phyloP scores from a whole-genome alignment of 768 basidiomycete genomes.

The Galerina sulciceps region DNA sequence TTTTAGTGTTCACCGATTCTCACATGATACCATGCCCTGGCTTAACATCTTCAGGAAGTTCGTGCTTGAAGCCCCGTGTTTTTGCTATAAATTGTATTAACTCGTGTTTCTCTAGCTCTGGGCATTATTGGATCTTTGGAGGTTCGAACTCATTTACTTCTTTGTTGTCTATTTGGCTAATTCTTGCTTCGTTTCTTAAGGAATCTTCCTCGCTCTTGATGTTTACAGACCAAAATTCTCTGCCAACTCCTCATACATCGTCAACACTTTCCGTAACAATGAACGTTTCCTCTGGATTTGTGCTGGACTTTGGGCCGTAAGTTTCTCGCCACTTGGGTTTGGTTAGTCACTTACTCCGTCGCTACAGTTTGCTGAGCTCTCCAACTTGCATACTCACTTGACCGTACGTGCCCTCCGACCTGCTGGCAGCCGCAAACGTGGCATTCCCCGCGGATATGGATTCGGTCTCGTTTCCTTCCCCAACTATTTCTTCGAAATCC shows the following conservation, averaged over 20 bases:
- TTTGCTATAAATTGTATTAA: background rate
- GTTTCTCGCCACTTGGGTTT: constrained; percentile 31
- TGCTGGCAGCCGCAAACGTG: constrained; percentile 73
- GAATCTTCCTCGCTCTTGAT: constrained; percentile 77
- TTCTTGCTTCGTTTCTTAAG: constrained; percentile 32
- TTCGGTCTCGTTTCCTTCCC: constrained; percentile 88
- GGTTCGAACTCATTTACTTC: constrained; percentile 35
- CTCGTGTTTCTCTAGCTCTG: constrained; percentile 56
- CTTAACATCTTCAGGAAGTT: constrained; percentile 90
- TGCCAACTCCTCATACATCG: constrained; percentile 62
- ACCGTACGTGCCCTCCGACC: constrained; percentile 86
- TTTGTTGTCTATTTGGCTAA: background rate
- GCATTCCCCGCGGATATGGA: constrained; percentile 92
- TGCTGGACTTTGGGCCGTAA: constrained; percentile 74
- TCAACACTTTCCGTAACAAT: constrained; percentile 65
- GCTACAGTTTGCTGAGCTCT: constrained; percentile 79
- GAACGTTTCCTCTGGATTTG: constrained; percentile 70
- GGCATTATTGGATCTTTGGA: constrained; percentile 85
- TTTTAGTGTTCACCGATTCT: constrained; percentile 89
- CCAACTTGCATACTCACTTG: constrained; percentile 84
- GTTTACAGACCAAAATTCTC: constrained; percentile 84
- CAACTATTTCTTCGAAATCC: constrained; percentile 91
- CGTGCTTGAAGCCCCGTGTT: constrained; percentile 16
- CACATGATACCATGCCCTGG: constrained; percentile 91
- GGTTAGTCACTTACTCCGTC: background rate